Base-by-base conservation (phyloP, 441 rosid genomes). In the Syzygium malaccense region DNA sequence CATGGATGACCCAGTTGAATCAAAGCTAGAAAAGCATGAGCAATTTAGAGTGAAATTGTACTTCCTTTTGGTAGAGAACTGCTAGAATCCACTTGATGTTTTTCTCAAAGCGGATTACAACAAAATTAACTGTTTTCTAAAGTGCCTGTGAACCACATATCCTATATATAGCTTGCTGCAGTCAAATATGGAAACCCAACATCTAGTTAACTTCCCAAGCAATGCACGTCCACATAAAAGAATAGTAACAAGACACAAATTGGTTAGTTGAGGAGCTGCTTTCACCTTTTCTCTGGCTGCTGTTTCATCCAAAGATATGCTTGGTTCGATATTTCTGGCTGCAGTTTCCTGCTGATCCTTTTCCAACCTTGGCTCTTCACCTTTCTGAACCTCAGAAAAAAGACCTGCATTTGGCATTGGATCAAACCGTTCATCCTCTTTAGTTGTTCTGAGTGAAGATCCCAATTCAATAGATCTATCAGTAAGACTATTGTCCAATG, bases 1-100 rank as follows among this genome's bases (percentile, higher is more conserved):
- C 89, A 55, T 83, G 86, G 49, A 88, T 88, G 30, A 88, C 60
- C 62, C 62, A 57, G 62, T 55, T 20, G 11, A 56, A 20, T 56
- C 26, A 56, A 56, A 56, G 9, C 23, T 56, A 56, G 6, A 8
- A 20, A 56, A 56, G 60, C 60, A 23, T 9, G n/a, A 25, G 33
- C 33, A 62, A 62, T 17, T 32, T 62, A 14, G 33, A n/a, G 4
- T 62, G 71, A n/a, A 62, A 62, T n/a, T 62, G 14, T 33, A n/a
- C 1, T 62, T 62, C 33, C 20, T 62, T n/a, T n/a, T 62, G 71
- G 18, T 7, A 62, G 71, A 62, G 19, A 19, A 62, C 19, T 62
- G 71, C 15, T n/a, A 62, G 1, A 62, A 62, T 62, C 71, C 71
- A n/a, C 71, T 62, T 6, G 71, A 62, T 62, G 71, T 62, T 62